Base-by-base conservation (phyloP, 805 yeast genomes). In the Komagataella mondaviorum region DNA sequence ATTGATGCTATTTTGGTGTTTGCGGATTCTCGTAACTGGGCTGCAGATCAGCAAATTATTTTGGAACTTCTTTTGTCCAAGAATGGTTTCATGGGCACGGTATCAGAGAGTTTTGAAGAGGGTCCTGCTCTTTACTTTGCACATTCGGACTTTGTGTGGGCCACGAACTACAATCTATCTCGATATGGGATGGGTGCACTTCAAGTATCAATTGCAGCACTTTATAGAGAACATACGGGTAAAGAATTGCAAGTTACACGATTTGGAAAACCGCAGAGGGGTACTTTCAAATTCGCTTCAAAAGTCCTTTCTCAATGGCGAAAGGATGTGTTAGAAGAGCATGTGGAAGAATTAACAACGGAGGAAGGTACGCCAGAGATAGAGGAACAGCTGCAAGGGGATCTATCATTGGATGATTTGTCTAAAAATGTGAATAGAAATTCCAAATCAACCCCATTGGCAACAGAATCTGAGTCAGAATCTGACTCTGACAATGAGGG, bases 161-260 rank as follows among this genome's bases (percentile, higher is more conserved):
- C 96, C 10, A 86, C 96, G 3, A 85, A 88, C 66, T 88, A 85
- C 63, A 79, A 78, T 58, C 71, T 85, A 55, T 80, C 88, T 16
- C 75, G 96, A 63, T 87, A 88, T 63, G 96, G 96, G 55, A 89
- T 88, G 95, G 96, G 96, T 54, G 96, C 96, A 3, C 72, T 88
- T 56, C 96, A 88, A 65, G 89, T 86, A 45, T 84, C 95, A 18
- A 81, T 88, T 60, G 89, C 90, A 52, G 93, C 95, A 0, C 71
- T 88, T 53, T 88, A 81, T 68, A 77, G 82, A 63, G 95, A 87
- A 60, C 88, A 84, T 60, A 87, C 96, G 2, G 95, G 95, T 53
- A 76, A 74, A 56, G 90, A 85, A 58, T 72, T 88, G 58, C 79
- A 81, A 60, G 90, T 85, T 48, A 85, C 85, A 50, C 72, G 95